A percentile compares a stretch with the other conserved stretches of the same genome.
These are phyloP conservation scores for Trypanosoma lewisi DNA, from an alignment of 208 protist genomes.

Conservation along the genomic window DNA sequence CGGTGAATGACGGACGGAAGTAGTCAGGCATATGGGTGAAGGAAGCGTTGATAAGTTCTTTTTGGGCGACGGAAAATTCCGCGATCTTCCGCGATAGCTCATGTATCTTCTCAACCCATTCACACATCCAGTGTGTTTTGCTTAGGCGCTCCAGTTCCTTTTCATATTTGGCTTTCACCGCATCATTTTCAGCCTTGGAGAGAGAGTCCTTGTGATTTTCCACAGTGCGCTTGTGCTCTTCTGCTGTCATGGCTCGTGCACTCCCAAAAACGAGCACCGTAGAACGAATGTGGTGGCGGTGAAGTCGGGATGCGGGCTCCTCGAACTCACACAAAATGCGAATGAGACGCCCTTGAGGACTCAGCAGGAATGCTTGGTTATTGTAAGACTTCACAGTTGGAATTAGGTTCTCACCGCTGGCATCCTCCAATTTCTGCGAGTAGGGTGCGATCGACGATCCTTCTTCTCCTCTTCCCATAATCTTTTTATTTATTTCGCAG, in stretches of 20 bases:
- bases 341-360: conserved; percentile 71
- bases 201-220: conserved; percentile 25
- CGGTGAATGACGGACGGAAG: conserved; percentile 44
- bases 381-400: conserved; percentile 89
- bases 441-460: conserved; percentile 50
- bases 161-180: conserved; percentile 20
- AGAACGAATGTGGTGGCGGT: conserved; percentile 64
- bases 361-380: conserved; percentile 76
- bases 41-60: conserved; percentile 46
- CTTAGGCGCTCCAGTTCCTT: conserved; percentile 52
- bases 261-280: conserved; percentile 93
- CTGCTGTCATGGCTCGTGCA: conserved; percentile 79
- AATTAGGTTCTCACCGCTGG: conserved; percentile 39
- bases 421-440: conserved; percentile 66
- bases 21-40: conserved; percentile 77
- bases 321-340: conserved; percentile 93
- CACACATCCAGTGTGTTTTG: conserved; percentile 90
- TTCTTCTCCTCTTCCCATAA: conserved; percentile 8
- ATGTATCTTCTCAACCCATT: conserved; percentile 81
- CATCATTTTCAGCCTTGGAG: conserved; percentile 20
- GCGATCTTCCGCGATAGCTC: conserved; percentile 65
- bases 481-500: no score
- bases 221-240: conserved; percentile 62
- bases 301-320: conserved; percentile 77
- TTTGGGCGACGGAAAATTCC: conserved; percentile 46